Conservation (phyloP, 495 filamentous ascomycete genomes). For the Peziza echinospora region DNA sequence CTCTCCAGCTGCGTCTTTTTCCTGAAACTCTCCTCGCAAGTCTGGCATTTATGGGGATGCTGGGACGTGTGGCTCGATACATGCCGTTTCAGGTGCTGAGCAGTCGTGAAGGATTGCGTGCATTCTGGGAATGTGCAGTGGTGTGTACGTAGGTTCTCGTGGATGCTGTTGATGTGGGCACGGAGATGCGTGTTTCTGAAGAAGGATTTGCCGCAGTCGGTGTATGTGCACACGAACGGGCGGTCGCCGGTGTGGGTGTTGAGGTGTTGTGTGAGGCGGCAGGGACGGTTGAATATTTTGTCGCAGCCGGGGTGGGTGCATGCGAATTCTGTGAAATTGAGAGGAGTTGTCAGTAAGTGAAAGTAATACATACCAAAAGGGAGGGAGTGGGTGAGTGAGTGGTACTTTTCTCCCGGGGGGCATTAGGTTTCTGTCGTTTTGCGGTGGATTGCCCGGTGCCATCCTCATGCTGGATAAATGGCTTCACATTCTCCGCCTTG, state of each 20-base stretch:
- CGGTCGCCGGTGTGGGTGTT: constrained; percentile 53
- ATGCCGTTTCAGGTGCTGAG: constrained; percentile 21
- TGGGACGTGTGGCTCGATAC: constrained; percentile 20
- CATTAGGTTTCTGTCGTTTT: too few species aligned
- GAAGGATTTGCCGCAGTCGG: constrained; percentile 61
- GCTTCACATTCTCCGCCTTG: neutral
- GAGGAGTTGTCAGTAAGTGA: too few species aligned
- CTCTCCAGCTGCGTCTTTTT: constrained; percentile 72
- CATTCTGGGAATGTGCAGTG: constrained; percentile 15
- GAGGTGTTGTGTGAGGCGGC: constrained; percentile 64
- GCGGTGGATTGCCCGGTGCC: too few species aligned
- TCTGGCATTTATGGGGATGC: constrained; percentile 34
- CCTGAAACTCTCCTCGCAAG: constrained; percentile 59
- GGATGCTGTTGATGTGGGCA: constrained; percentile 16
- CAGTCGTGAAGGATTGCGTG: constrained; percentile 14
- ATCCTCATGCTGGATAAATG: neutral
- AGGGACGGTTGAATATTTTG: constrained; percentile 60
- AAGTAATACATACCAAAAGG: too few species aligned
- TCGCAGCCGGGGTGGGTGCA: constrained; percentile 49
- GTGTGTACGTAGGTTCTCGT: constrained; percentile 11
- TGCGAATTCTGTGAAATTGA: constrained; percentile 23
- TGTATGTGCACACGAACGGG: constrained; percentile 44
- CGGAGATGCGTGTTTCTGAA: constrained; percentile 22
- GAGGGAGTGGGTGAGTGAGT: too few species aligned
- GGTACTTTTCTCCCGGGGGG: too few species aligned